A percentile compares a stretch with the other conserved stretches of the same genome.
Conservation (phyloP, 371 early-diverging fungal genomes). For the Batkoa obscura region DNA sequence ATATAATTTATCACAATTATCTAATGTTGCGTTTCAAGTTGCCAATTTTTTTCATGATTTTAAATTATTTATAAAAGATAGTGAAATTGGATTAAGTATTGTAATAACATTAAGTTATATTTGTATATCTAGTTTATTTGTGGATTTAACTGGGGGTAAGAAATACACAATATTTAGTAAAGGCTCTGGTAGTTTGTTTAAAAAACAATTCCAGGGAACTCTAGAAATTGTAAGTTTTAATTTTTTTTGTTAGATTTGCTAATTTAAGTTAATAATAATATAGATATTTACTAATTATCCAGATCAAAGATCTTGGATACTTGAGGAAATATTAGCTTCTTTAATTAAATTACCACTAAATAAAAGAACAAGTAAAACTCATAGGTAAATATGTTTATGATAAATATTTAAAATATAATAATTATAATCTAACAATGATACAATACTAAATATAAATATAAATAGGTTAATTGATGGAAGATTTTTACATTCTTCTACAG, state of each 20-base stretch:
- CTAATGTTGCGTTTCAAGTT: neutral
- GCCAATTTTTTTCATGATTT: neutral
- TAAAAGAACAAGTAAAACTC: conserved; percentile 24
- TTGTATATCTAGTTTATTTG: neutral
- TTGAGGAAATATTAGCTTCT: conserved; percentile 63
- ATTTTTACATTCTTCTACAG: conserved; percentile 51
- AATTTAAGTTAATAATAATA: too few species aligned
- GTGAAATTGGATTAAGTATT: neutral
- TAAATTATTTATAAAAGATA: neutral
- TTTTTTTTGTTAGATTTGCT: too few species aligned
- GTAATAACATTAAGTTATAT: neutral
- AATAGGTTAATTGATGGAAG: conserved; percentile 35
- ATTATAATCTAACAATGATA: too few species aligned
- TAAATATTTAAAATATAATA: too few species aligned
- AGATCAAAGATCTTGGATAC: conserved; percentile 50
- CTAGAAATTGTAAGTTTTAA: too few species aligned
- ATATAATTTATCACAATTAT: neutral
- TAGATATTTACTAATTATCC: conserved; percentile 42
- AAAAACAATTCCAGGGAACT: neutral
- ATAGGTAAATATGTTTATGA: conserved; percentile 18
- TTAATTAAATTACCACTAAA: conserved; percentile 36
- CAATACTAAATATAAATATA: neutral
- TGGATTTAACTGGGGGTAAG: neutral
- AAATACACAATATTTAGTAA: neutral
- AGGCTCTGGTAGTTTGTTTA: neutral